A percentile compares a stretch with the other conserved stretches of the same genome.
Evolutionary conservation across 495 filamentous ascomycete species (phyloP).

Genomic region (Peziza echinospora): DNA sequence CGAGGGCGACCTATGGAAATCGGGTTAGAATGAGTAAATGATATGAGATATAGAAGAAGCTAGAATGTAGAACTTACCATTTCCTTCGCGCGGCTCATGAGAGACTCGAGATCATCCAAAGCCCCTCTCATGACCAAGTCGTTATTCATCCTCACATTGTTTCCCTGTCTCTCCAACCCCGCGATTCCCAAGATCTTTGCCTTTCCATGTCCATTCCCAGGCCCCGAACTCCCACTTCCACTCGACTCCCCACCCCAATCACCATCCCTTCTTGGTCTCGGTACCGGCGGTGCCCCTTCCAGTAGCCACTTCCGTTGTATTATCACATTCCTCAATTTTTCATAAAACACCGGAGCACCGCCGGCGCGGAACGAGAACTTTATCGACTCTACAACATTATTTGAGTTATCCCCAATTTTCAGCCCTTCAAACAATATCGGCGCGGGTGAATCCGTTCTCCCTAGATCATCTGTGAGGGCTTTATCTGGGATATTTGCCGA

Average conservation of each 20-base stretch:
- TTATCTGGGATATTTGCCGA: conserved; percentile 29
- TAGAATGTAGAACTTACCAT: conserved; percentile 28
- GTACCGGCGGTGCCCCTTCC: conserved; percentile 76
- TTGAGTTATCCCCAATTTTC: conserved; percentile 19
- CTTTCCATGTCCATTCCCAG: too few species aligned
- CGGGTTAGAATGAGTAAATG: neutral
- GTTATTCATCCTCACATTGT: conserved; percentile 72
- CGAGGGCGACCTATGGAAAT: conserved; percentile 39
- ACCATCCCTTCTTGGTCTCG: conserved; percentile 30
- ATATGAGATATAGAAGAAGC: neutral
- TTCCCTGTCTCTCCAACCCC: conserved; percentile 62
- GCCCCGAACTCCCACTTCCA: conserved; percentile 16
- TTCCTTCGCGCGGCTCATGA: conserved; percentile 94
- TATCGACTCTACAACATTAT: conserved; percentile 41
- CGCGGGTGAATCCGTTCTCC: neutral
- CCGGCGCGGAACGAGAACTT: conserved; percentile 82
- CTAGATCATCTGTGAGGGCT: neutral
- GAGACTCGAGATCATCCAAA: conserved; percentile 87
- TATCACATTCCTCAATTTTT: conserved; percentile 66
- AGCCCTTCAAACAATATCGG: neutral
- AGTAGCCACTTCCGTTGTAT: conserved; percentile 92
- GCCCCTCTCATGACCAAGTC: conserved; percentile 80
- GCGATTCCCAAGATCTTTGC: conserved; percentile 59
- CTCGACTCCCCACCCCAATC: conserved; percentile 9
- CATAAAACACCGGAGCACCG: conserved; percentile 76